Percentiles rank a stretch among this genome's conserved stretches.
phyloP scores from a whole-genome alignment of 2,329 filamentous ascomycete genomes.

The Talaromyces sp. region DNA sequence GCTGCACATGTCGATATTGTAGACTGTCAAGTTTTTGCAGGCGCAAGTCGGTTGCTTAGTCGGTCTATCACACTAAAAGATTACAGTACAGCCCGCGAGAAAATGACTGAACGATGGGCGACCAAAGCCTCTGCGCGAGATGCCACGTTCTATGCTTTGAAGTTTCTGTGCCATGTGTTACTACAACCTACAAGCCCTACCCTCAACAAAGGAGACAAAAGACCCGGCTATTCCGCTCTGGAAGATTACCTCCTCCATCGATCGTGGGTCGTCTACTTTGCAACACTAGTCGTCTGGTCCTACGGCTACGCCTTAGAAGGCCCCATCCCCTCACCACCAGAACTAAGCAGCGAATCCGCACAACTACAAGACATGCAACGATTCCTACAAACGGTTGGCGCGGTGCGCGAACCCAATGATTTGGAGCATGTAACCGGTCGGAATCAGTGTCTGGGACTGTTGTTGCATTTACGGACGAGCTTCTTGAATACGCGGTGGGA shows the following conservation, averaged over 20 bases:
- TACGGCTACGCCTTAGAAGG: conserved; percentile 92
- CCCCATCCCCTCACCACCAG: conserved; percentile 54
- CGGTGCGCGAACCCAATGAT: conserved; percentile 72
- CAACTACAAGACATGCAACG: conserved; percentile 74
- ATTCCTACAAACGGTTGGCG: conserved; percentile 72
- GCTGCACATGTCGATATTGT: conserved; percentile 96
- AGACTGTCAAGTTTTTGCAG: conserved; percentile 95
- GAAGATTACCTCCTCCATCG: conserved; percentile 88
- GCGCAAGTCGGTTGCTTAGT: conserved; percentile 79
- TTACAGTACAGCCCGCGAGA: conserved; percentile 71
- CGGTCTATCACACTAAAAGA: conserved; percentile 81
- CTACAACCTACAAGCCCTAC: conserved; percentile 46
- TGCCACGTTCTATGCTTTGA: conserved; percentile 86
- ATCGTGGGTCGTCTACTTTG: conserved; percentile 94
- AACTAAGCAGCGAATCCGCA: conserved; percentile 61
- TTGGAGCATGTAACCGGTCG: conserved; percentile 70
- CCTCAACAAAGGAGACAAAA: neutral
- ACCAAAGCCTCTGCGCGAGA: conserved; percentile 84
- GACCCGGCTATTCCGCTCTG: conserved; percentile 69
- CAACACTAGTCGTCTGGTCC: conserved; percentile 87
- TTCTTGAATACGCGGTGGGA: conserved; percentile 88
- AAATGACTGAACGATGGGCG: conserved; percentile 88
- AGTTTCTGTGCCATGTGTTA: conserved; percentile 82
- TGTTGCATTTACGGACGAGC: conserved; percentile 77
- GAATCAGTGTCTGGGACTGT: conserved; percentile 77